Percentiles rank a stretch among this genome's conserved stretches.
These are phyloP conservation scores for Tolypocladium tundrense DNA, from an alignment of 2,329 filamentous ascomycete species.

Conservation along the genomic window DNA sequence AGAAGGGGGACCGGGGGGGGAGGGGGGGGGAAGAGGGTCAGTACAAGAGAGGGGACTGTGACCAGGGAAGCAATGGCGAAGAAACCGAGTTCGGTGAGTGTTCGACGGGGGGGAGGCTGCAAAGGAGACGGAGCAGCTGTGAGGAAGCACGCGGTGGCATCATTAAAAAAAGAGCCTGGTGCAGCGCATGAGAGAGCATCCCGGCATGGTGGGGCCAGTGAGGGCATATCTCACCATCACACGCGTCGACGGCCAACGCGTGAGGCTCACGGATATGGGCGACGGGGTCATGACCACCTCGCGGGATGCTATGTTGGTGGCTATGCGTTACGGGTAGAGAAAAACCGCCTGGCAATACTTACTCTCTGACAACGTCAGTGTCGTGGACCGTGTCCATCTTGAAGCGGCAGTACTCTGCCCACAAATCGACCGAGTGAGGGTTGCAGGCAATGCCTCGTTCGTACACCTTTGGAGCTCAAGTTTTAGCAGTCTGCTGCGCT, in stretches of 20 bases:
- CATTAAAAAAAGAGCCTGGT: slow-evolving; percentile 48
- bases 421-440: slow-evolving; percentile 87
- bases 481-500: not conserved
- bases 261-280: slow-evolving; percentile 23
- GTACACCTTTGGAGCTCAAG: slow-evolving; percentile 56
- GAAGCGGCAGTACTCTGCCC: slow-evolving; percentile 96
- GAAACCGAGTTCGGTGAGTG: slow-evolving; percentile 27
- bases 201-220: slow-evolving; percentile 44
- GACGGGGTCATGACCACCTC: slow-evolving; percentile 29
- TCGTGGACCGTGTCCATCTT: slow-evolving; percentile 97
- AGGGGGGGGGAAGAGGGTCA: slow-evolving; percentile 38
- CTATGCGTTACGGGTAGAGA: slow-evolving; percentile 56
- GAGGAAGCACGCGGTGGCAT: slow-evolving; percentile 25
- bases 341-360: slow-evolving; percentile 63
- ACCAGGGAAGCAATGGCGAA: slow-evolving; percentile 42
- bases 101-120: slow-evolving; percentile 22
- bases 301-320: slow-evolving; percentile 32
- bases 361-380: slow-evolving; percentile 95
- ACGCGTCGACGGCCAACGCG: slow-evolving; percentile 25
- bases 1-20: not conserved
- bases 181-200: slow-evolving; percentile 56
- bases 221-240: slow-evolving; percentile 64
- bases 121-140: slow-evolving; percentile 28
- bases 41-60: slow-evolving; percentile 40
- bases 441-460: slow-evolving; percentile 92